Base-by-base conservation (phyloP, 1,139 yeast genomes). In the Yamadazyma oceani region DNA sequence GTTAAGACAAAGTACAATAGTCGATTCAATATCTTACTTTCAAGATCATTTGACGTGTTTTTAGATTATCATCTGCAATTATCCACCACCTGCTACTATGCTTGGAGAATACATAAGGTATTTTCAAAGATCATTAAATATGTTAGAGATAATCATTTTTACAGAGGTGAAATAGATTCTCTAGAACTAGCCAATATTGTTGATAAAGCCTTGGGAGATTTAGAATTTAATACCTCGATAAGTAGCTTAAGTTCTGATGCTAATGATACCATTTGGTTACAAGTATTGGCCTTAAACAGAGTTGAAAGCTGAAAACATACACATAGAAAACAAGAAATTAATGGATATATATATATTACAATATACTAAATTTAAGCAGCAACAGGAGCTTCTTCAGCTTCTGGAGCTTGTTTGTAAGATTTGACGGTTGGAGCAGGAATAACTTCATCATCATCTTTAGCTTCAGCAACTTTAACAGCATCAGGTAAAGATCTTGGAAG, bases 371-470 rank as follows among this genome's bases (percentile, higher is more conserved):
- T 16, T 16, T 27, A 27, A 55, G 60, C 69, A 50, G 63, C 50
- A 49, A 54, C 62, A 49, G 44, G 45, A 31, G 35, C 48, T 48
- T 56, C 72, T 41, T 42, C 58, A 46, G 51, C 63, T 46, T 55
- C 65, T 40, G 53, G 54, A 44, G 54, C 53, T 50, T 50, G 54
- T 44, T 70, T 76, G 82, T 82, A 82, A 66, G 79, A 79, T 69
- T 78, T 81, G 66, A 86, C 96, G 57, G 80, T 72, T 69, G 97
- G 96, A 66, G 86, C 90, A 60, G 83, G 80, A 61, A 87, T 73
- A 48, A 57, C 61, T 60, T 79, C 83, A 62, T 84, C 90, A 66
- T 92, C 98, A 64, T 90, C 97, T 86, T 92, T 92, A 71, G 97
- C 97, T 73, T 90, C 97, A 63, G 82, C 74, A 67, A 92, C 86